A percentile compares a stretch with the other conserved stretches of the same genome.
These are phyloP conservation scores for Stereocaulon alpinum DNA, from an alignment of 495 filamentous ascomycete species.

Conservation along the genomic window DNA sequence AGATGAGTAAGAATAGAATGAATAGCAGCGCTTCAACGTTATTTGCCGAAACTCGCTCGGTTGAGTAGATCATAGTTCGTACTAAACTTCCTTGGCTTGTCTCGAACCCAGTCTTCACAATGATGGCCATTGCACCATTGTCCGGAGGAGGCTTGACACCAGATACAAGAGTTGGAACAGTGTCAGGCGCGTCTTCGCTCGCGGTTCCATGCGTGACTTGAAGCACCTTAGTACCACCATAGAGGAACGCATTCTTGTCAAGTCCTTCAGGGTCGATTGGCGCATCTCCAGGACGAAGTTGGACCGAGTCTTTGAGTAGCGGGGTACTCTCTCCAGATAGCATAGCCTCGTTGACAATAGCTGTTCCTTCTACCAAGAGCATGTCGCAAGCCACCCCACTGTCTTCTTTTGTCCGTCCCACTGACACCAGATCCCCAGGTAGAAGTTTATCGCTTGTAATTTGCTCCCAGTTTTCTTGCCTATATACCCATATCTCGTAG, in stretches of 20 bases:
- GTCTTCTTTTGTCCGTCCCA: slow-evolving; percentile 92
- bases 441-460: slow-evolving; percentile 87
- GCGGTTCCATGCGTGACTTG: slow-evolving; percentile 77
- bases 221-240: slow-evolving; percentile 93
- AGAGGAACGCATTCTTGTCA: slow-evolving; percentile 94
- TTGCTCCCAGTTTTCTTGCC: slow-evolving; percentile 76
- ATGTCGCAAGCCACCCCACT: slow-evolving; percentile 96
- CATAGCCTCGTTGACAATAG: slow-evolving; percentile 99
- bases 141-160: slow-evolving; percentile 73
- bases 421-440: slow-evolving; percentile 92
- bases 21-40: slow-evolving; percentile 91
- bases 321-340: slow-evolving; percentile 96
- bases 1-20: slow-evolving; percentile 92
- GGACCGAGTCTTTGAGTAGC: slow-evolving; percentile 89
- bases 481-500: slow-evolving; percentile 83
- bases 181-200: slow-evolving; percentile 57
- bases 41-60: slow-evolving; percentile 94
- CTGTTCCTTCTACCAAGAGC: slow-evolving; percentile 84
- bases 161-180: slow-evolving; percentile 49
- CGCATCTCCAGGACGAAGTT: slow-evolving; percentile 79
- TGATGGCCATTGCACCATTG: slow-evolving; percentile 85
- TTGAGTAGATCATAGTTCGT: slow-evolving; percentile 99
- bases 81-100: slow-evolving; percentile 96
- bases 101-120: slow-evolving; percentile 97
- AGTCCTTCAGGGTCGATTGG: slow-evolving; percentile 77